phyloP scores from a whole-genome alignment of 352 stramenopile genomes.

The Pilasporangium apinafurcum region DNA sequence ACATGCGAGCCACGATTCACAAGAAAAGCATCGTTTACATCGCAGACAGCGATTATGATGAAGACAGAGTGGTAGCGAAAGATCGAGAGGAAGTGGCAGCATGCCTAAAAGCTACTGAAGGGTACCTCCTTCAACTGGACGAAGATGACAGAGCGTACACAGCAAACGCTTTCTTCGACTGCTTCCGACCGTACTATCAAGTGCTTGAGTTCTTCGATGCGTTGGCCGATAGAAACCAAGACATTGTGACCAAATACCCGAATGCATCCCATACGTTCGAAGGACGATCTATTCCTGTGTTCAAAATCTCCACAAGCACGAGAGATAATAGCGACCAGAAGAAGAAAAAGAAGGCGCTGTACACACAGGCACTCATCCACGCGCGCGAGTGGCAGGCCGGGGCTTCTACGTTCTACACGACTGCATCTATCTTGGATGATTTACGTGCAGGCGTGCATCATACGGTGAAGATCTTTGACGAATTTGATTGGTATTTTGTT shows the following conservation, averaged over 20 bases:
- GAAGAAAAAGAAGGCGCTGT: slow-evolving; percentile 32
- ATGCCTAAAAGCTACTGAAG: slow-evolving; percentile 39
- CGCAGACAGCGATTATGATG: background rate
- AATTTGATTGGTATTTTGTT: slow-evolving; percentile 75
- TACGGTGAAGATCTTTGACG: slow-evolving; percentile 17
- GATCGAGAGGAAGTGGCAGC: slow-evolving; percentile 35
- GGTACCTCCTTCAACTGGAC: slow-evolving; percentile 30
- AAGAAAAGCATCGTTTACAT: background rate
- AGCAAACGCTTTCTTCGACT: slow-evolving; percentile 61
- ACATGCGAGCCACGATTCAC: background rate
- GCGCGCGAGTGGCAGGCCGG: slow-evolving; percentile 48
- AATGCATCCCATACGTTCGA: slow-evolving; percentile 50
- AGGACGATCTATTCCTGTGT: slow-evolving; percentile 45
- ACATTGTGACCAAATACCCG: slow-evolving; percentile 45
- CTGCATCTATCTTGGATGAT: slow-evolving; percentile 32
- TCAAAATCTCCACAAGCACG: slow-evolving; percentile 41
- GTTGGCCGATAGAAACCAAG: slow-evolving; percentile 27
- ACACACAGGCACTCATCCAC: slow-evolving; percentile 63
- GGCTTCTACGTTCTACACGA: slow-evolving; percentile 34
- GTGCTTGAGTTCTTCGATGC: slow-evolving; percentile 58
- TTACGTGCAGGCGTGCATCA: slow-evolving; percentile 16
- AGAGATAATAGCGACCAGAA: too few species aligned
- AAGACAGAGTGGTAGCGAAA: slow-evolving; percentile 8
- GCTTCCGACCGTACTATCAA: slow-evolving; percentile 55
- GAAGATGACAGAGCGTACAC: slow-evolving; percentile 15